Evolutionary conservation across 768 basidiomycete species (phyloP), one percentile per base, ranked within the genome.

Genomic region (Boletus sp.): DNA sequence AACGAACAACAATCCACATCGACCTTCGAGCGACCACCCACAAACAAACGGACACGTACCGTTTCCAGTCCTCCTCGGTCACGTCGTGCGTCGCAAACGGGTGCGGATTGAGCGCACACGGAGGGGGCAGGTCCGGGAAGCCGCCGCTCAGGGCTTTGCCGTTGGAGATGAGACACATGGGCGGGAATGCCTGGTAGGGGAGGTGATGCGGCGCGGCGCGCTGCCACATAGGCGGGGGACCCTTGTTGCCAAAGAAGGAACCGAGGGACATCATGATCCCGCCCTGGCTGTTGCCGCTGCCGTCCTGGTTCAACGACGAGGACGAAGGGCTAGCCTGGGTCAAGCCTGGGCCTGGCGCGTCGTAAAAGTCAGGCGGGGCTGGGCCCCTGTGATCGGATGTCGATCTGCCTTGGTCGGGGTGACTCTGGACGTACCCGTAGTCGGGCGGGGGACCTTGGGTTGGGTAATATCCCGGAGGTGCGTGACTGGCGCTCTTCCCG

Each of bases 81-180:
- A 85, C 67, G 60, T 84, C 82, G 64, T 81, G 79, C 47, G 76
- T 70, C 24, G 65, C 61, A 62, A 85, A 85, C 28, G 83, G 83
- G 62, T 85, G 83, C 10, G 75, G 75, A 17, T 58, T 57, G 9
- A 64, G 30, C 30, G 58, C 54, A 5, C 76, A 72, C 1, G 77
- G 77, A 1, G 83, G 83, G 0, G 77, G 73, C 7, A 75, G 36
- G 14, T 63, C 58, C 0, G 78, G 77, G 64, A 84, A 84, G 1
- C 83, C 82, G 12, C 68, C 64, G 37, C 67, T 66, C 41, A 84
- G 51, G 1, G 58, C 52, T 4, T 62, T 46, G 37, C 33, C 14
- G 17, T 71, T 70, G 17, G 70, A 71, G 18, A 70, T 54, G 36
- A 71, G 48, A 57, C 64, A 66, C 71, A 71, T 71, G 37, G 71